Conservation (phyloP, 768 basidiomycete species). For the Favolaschia claudopus region DNA sequence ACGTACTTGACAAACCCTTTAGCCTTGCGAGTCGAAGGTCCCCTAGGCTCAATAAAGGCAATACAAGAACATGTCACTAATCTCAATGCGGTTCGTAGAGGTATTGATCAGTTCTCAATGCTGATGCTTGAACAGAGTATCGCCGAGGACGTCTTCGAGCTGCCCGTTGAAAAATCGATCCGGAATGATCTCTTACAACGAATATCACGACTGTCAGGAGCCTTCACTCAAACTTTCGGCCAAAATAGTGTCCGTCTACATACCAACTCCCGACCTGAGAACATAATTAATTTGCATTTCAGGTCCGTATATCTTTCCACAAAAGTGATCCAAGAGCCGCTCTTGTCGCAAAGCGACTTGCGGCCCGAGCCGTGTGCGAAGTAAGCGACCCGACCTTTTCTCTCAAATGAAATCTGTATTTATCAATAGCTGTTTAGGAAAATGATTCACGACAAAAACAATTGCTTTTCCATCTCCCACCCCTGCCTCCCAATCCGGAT, state of each 20-base stretch:
- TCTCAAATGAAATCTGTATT: neutral
- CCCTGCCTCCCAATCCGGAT: conserved; percentile 31
- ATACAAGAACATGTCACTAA: conserved; percentile 53
- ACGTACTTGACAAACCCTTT: conserved; percentile 65
- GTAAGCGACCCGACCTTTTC: conserved; percentile 40
- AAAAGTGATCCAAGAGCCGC: conserved; percentile 44
- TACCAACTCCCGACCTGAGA: neutral
- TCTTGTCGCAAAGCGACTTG: conserved; percentile 57
- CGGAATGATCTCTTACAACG: conserved; percentile 58
- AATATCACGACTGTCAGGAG: conserved; percentile 74
- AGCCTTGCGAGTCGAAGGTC: conserved; percentile 65
- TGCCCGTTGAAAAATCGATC: conserved; percentile 56
- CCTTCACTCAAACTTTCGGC: conserved; percentile 63
- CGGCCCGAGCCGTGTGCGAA: conserved; percentile 59
- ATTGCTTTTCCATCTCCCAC: conserved; percentile 40
- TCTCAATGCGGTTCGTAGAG: conserved; percentile 56
- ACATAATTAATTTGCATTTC: conserved; percentile 8
- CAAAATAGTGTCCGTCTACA: conserved; percentile 44
- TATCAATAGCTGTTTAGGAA: conserved; percentile 9
- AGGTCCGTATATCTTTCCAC: conserved; percentile 67
- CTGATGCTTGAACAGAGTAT: conserved; percentile 45
- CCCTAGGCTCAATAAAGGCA: conserved; percentile 57
- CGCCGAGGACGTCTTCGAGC: conserved; percentile 41
- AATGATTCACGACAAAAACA: conserved; percentile 10
- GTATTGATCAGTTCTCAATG: neutral